phyloP scores from a whole-genome alignment of 179 eudicot species.

The Vitellaria paradoxa region DNA sequence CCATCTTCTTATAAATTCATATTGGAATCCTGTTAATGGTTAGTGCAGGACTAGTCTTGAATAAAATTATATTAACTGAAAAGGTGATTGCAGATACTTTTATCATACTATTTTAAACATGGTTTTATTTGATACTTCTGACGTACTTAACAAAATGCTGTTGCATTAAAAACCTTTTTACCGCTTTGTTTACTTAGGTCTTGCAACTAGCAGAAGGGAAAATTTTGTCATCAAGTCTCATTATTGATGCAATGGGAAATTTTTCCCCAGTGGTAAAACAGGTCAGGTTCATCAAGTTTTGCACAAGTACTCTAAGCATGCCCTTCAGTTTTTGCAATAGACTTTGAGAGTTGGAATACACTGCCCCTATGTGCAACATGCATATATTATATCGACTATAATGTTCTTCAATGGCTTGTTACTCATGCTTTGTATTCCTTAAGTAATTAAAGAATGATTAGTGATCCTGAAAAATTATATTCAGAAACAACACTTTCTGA shows the following conservation, averaged over 20 bases:
- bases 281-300: conserved; percentile 38
- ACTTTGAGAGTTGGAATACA: not conserved
- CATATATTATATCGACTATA: not conserved
- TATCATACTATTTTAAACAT: not conserved
- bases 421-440: not conserved
- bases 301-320: not conserved
- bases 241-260: conserved; percentile 97
- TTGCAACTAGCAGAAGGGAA: conserved; percentile 71
- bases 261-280: conserved; percentile 95
- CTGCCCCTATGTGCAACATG: not conserved
- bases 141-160: not conserved
- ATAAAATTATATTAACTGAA: not conserved
- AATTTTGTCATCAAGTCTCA: conserved; percentile 58
- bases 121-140: not conserved
- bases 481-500: not conserved
- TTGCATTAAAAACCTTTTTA: not conserved
- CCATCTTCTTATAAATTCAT: not conserved
- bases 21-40: not conserved
- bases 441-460: not conserved
- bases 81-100: not conserved
- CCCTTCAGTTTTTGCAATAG: not conserved
- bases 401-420: not conserved
- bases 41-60: not conserved
- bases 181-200: conserved; percentile 40
- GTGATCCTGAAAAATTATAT: not conserved